Conservation (phyloP, 352 stramenopile genomes). For the Phytopythium aichiense region DNA sequence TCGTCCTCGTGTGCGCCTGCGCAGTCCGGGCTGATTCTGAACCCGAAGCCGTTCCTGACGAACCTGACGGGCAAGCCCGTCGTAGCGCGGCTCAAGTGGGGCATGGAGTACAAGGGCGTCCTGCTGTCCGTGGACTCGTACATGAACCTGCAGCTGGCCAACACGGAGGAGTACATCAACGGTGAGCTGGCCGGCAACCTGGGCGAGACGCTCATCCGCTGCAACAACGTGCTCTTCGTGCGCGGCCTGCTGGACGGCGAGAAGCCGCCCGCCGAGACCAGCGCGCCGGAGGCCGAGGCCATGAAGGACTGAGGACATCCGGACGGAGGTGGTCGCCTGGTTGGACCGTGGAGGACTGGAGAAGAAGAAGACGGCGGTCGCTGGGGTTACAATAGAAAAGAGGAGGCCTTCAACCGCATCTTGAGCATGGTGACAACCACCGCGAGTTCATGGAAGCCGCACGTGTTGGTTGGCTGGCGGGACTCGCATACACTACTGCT, state of each 20-base stretch:
- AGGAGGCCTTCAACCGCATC: not conserved
- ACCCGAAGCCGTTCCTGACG: conserved; percentile 95
- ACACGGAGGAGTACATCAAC: conserved; percentile 98
- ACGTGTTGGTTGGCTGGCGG: not conserved
- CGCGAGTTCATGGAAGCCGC: not conserved
- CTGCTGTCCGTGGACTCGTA: conserved; percentile 96
- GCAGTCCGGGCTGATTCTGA: conserved; percentile 88
- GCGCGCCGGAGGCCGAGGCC: conserved; percentile 30
- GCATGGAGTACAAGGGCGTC: conserved; percentile 98
- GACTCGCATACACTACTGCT: not conserved
- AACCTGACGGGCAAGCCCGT: conserved; percentile 94
- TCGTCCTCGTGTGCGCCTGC: not conserved
- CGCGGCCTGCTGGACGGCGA: conserved; percentile 78
- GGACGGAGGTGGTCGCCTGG: not conserved
- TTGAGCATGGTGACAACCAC: not conserved
- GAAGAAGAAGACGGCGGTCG: not conserved
- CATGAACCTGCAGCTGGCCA: conserved; percentile 98
- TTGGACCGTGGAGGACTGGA: not conserved
- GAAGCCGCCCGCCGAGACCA: conserved; percentile 37
- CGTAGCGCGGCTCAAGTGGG: conserved; percentile 98
- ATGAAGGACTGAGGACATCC: conserved; percentile 22
- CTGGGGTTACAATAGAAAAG: not conserved
- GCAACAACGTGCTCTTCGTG: conserved; percentile 99
- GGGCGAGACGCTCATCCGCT: conserved; percentile 98
- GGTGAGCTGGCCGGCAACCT: conserved; percentile 95